Conservation (phyloP, 140 eudicot species). For the Bidens hawaiensis region DNA sequence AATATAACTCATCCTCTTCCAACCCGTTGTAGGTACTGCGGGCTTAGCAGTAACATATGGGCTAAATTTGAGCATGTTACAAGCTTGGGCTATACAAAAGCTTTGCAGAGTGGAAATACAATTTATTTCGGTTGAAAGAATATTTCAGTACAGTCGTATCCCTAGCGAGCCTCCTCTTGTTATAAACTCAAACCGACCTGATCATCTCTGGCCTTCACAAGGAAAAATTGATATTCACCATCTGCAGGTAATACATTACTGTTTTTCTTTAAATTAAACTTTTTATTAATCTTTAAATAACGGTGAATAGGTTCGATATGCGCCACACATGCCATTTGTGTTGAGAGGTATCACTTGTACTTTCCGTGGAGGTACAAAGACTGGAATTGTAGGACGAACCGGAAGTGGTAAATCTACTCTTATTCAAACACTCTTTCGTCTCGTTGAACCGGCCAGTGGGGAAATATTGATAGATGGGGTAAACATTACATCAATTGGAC, state of each 20-base stretch:
- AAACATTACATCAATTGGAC: constrained; percentile 35
- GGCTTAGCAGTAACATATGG: constrained; percentile 80
- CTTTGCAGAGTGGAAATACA: constrained; percentile 53
- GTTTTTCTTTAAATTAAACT: not conserved
- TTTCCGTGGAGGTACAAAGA: constrained; percentile 49
- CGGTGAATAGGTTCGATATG: constrained; percentile 47
- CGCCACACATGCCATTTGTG: constrained; percentile 61
- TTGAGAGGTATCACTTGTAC: constrained; percentile 42
- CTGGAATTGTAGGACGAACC: constrained; percentile 85
- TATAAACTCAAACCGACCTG: constrained; percentile 48
- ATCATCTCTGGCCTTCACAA: constrained; percentile 46
- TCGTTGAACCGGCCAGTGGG: constrained; percentile 61
- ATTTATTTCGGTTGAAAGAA: constrained; percentile 76
- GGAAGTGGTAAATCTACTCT: constrained; percentile 97
- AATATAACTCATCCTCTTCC: not conserved
- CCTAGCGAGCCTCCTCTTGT: constrained; percentile 67
- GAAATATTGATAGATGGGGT: constrained; percentile 41
- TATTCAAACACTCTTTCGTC: constrained; percentile 80
- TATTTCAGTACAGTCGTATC: constrained; percentile 58
- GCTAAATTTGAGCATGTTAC: constrained; percentile 52
- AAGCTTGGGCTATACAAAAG: constrained; percentile 43
- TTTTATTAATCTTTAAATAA: not conserved
- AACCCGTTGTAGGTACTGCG: constrained; percentile 44
- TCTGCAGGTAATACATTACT: constrained; percentile 28
- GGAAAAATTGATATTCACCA: constrained; percentile 35